phyloP scores from a whole-genome alignment of 169 alveolate genomes.

The Eimeria acervulina region DNA sequence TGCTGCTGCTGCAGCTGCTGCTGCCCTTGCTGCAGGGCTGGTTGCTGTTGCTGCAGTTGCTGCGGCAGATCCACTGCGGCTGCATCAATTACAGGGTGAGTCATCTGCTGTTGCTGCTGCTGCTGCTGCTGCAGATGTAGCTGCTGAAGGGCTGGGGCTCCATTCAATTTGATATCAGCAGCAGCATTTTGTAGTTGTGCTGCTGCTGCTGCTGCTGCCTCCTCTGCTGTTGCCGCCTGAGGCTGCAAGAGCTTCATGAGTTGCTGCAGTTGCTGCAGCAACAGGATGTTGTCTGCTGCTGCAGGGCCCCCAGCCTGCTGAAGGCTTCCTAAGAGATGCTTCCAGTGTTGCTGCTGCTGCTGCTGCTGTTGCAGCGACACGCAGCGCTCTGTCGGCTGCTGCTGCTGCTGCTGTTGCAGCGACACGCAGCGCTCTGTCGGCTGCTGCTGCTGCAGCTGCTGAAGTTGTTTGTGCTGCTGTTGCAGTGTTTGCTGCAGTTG shows the following conservation, averaged over 20 bases:
- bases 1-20: conserved; percentile 27
- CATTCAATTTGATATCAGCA: neutral
- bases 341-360: neutral
- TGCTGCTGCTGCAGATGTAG: neutral
- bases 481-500: neutral
- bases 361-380: too few species aligned
- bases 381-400: neutral
- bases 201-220: neutral
- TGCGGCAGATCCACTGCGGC: too few species aligned
- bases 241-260: conserved; percentile 4
- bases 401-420: conserved; percentile 1
- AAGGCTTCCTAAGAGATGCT: neutral
- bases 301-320: neutral
- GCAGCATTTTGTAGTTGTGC: neutral
- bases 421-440: neutral
- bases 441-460: neutral
- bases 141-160: neutral
- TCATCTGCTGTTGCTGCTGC: too few species aligned
- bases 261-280: conserved; percentile 63
- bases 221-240: neutral
- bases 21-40: neutral
- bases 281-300: neutral
- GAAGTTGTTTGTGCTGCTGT: neutral
- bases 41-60: neutral
- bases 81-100: too few species aligned